phyloP scores from a whole-genome alignment of 176 grass and related monocot species.

The Ensete glaucum region DNA sequence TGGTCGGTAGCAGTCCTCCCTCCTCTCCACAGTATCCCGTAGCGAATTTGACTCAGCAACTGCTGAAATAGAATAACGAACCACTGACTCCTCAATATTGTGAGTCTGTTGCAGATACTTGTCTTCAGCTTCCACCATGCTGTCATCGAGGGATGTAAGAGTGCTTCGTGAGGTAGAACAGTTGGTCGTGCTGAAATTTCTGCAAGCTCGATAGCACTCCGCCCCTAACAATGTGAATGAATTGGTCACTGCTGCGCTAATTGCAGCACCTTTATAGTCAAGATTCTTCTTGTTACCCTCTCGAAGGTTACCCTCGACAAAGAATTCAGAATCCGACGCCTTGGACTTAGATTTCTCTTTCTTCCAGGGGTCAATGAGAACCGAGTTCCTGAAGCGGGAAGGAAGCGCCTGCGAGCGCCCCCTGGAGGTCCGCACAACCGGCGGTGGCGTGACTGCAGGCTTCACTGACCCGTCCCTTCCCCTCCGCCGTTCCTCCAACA shows the following conservation, averaged over 20 bases:
- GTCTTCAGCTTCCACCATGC: conserved; percentile 3
- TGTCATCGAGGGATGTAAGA: conserved; percentile 39
- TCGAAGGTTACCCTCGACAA: conserved; percentile 17
- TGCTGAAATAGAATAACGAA: neutral
- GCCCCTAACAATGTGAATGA: conserved; percentile 1
- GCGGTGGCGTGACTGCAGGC: neutral
- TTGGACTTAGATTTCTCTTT: neutral
- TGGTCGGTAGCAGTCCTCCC: conserved; percentile 38
- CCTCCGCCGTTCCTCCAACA: neutral
- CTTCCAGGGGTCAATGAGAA: conserved; percentile 16
- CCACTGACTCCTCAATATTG: neutral
- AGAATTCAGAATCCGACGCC: neutral
- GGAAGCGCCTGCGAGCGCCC: conserved; percentile 40
- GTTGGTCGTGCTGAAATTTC: conserved; percentile 28
- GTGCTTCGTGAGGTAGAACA: conserved; percentile 31
- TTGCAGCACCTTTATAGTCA: conserved; percentile 20
- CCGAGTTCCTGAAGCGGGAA: conserved; percentile 46
- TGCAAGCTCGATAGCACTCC: conserved; percentile 32
- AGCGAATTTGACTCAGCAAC: conserved; percentile 34
- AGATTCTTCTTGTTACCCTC: conserved; percentile 21
- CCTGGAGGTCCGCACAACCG: conserved; percentile 34
- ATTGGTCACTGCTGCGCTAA: conserved; percentile 22
- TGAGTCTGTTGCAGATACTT: neutral
- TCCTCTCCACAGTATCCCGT: conserved; percentile 34
- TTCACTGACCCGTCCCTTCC: conserved; percentile 3